Percentiles rank a stretch among this genome's conserved stretches.
phyloP scores from a whole-genome alignment of 345 rosid genomes.

The Brassica nigra region DNA sequence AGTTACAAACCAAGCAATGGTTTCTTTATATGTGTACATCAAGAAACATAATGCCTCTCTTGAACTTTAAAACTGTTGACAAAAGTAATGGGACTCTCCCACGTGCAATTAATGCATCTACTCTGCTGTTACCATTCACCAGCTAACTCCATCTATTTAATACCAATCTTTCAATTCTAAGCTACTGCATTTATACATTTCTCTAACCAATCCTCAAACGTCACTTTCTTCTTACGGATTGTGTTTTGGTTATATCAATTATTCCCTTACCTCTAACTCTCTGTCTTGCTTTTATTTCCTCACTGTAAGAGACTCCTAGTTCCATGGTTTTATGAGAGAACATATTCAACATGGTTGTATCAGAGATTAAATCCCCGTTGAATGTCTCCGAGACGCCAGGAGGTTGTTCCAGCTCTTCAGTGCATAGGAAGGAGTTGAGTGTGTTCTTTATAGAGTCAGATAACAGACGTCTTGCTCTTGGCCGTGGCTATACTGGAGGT shows the following conservation, averaged over 20 bases:
- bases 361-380: slow-evolving; percentile 65
- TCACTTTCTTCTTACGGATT: slow-evolving; percentile 28
- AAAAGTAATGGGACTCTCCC: slow-evolving; percentile 19
- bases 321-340: slow-evolving; percentile 22
- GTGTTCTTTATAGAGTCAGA: slow-evolving; percentile 78
- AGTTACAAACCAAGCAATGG: slow-evolving; percentile 12
- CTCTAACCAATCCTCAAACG: slow-evolving; percentile 38
- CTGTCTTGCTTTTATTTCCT: slow-evolving; percentile 7
- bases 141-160: slow-evolving; percentile 40
- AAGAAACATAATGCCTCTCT: slow-evolving; percentile 5
- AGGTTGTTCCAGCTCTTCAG: slow-evolving; percentile 34
- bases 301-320: neutral
- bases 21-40: neutral
- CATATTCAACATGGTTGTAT: slow-evolving; percentile 44
- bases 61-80: slow-evolving; percentile 27
- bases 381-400: slow-evolving; percentile 46
- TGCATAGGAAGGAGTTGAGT: slow-evolving; percentile 66
- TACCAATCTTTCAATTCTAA: slow-evolving; percentile 23
- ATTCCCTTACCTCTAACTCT: neutral
- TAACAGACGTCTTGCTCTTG: slow-evolving; percentile 68
- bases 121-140: slow-evolving; percentile 33
- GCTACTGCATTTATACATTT: slow-evolving; percentile 39
- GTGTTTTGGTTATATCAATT: neutral
- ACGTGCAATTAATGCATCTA: slow-evolving; percentile 41
- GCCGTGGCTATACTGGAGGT: slow-evolving; percentile 86